Percentiles rank a stretch among this genome's conserved stretches.
Conservation (phyloP, 179 eudicot genomes). For the Camellia oleifera region DNA sequence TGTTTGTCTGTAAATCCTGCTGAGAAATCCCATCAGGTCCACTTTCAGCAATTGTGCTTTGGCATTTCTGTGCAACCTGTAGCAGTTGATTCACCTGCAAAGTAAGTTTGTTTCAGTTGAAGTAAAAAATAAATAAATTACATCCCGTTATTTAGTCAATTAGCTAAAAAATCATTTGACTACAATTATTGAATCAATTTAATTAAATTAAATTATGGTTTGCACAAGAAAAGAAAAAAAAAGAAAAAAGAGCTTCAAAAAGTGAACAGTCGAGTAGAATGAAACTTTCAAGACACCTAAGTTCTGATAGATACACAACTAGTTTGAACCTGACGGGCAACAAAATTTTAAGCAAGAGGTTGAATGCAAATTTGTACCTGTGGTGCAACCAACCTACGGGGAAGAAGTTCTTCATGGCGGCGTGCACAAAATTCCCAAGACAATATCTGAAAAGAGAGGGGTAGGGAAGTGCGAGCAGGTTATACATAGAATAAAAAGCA, state of each 20-base stretch:
- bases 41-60: slow-evolving; percentile 68
- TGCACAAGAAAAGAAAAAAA: neutral
- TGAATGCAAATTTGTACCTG: slow-evolving; percentile 48
- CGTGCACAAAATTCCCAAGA: slow-evolving; percentile 98
- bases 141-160: too few relatives aligned
- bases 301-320: neutral
- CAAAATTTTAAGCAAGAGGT: neutral
- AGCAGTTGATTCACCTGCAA: slow-evolving; percentile 85
- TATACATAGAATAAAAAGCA: neutral
- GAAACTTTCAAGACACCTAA: neutral
- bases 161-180: too few relatives aligned
- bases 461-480: neutral
- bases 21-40: slow-evolving; percentile 83
- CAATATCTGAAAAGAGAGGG: slow-evolving; percentile 48
- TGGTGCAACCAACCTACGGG: slow-evolving; percentile 82
- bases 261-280: neutral
- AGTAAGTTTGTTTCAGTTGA: slow-evolving; percentile 1
- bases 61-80: slow-evolving; percentile 94
- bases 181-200: neutral
- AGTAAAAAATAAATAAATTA: neutral
- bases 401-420: slow-evolving; percentile 93
- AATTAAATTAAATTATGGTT: neutral
- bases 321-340: neutral
- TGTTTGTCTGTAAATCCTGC: slow-evolving; percentile 73
- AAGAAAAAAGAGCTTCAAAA: slow-evolving; percentile 4